Base-by-base conservation (phyloP, 2,329 filamentous ascomycete species). In the Hymenotorrendiella dingleyae region DNA sequence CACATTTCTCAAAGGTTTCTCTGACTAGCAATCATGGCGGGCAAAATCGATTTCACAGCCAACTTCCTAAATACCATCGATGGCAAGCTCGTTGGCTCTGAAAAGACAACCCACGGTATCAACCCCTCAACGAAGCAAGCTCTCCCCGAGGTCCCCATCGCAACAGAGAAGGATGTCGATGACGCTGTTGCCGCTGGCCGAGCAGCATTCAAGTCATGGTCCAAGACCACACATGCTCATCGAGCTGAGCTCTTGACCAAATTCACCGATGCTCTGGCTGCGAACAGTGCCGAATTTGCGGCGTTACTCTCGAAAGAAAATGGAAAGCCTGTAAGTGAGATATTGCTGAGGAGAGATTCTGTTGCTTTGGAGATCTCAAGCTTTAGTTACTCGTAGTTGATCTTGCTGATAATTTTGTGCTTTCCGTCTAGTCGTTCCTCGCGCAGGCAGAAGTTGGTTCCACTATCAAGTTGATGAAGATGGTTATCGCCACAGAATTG, bases 231-330 rank as follows among this genome's bases (percentile, higher is more conserved):
- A 1, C 57, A 63, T 27, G 55, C 62, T 2, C 66, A 73, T 51
- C 65, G 72, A 20, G 60, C 63, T 26, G 64, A 68, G 12, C 57
- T 62, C 7, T 55, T 73, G 19, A 17, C 39, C 3, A 36, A 29
- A 10, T 52, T 46, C 21, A 32, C 43, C 1, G 43, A 49, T 30
- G 28, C 27, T 20, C 16, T 49, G 2, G 39, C 39, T 16, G 41
- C 23, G 9, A 20, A 73, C 30, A 55, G 61, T 4, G 60, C 67
- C 0, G 64, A 68, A 36, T 62, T 76, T 33, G 55, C 64, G n/a
- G 61, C 64, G 26, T 60, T 74, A 6, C 58, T 74, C 22, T 64
- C 64, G 52, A 63, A 59, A 43, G 72, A 74, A 56, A 70, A 69
- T 16, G 71, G 73, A n/a, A 75, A 75, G 54, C 72, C 72, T 9